Base-by-base conservation (phyloP, 306 rosid species). In the Notholithocarpus densiflorus region DNA sequence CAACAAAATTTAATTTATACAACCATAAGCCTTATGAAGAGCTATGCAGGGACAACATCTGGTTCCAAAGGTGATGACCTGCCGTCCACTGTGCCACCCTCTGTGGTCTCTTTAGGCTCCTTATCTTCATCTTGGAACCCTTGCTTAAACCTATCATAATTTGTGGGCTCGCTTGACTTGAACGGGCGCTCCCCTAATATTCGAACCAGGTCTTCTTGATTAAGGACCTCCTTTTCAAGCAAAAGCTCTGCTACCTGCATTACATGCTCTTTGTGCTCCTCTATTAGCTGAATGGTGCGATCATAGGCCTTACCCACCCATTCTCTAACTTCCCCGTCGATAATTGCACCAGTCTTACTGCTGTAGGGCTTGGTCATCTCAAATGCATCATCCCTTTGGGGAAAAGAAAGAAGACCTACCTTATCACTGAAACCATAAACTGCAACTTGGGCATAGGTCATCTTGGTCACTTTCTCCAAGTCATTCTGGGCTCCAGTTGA, bases 381-480 rank as follows among this genome's bases (percentile, higher is more conserved):
- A 77, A 69, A 77, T 66, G 59, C 12, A 54, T 83, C 76, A 0
- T 83, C 80, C 59, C 76, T 82, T 53, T 80, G 81, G 24, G 89
- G 83, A 73, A 86, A 85, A 12, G 86, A 87, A 65, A 84, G 88
- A 54, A 81, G 84, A 68, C 88, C 90, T 26, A 81, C 84, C 65
- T 81, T 84, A 59, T 87, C 80, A 18, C 88, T 75, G 82, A 87
- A 84, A 61, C 80, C 86, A 73, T 87, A 81, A 19, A 81, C 78
- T 20, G 86, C 82, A 37, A 84, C 88, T 72, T 81, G 86, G 19
- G 86, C 86, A 74, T 82, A 84, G 10, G 88, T 82, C 84, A 84
- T 82, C 75, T 82, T 84, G 68, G 88, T 87, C 82, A 87, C 88
- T 79, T 84, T 73, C 81, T 87, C 90, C 74, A 84, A 68, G 80